A percentile compares a stretch with the other conserved stretches of the same genome.
Conservation (phyloP, 305 asterid genomes). For the Solanum chacoense region DNA sequence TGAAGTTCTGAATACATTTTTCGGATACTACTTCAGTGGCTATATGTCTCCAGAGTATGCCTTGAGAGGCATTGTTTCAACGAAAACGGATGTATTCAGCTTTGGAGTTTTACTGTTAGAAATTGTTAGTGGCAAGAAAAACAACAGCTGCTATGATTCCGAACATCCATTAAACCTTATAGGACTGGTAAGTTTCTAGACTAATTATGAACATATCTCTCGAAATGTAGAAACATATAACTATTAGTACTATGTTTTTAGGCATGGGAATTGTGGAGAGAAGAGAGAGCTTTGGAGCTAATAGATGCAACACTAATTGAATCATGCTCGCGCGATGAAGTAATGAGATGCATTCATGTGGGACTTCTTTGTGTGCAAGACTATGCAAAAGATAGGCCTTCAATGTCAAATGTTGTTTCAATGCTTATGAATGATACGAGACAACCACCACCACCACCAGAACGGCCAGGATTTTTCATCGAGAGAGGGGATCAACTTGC, state of each 20-base stretch:
- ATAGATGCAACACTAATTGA: background rate
- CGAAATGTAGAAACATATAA: background rate
- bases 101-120: slow-evolving; percentile 12
- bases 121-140: slow-evolving; percentile 9
- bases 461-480: background rate
- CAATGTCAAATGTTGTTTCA: slow-evolving; percentile 7
- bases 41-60: slow-evolving; percentile 19
- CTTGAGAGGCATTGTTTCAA: slow-evolving; percentile 7
- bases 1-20: background rate
- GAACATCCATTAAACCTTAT: slow-evolving; percentile 6
- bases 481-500: background rate
- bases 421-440: slow-evolving; percentile 2
- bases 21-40: background rate
- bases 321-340: background rate
- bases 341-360: slow-evolving; percentile 2
- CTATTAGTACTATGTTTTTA: background rate
- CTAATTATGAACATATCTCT: background rate
- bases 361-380: slow-evolving; percentile 16
- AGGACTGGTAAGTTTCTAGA: background rate
- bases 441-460: background rate
- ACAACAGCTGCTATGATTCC: background rate
- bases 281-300: background rate
- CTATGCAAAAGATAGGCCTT: slow-evolving; percentile 11
- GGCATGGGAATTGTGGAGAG: slow-evolving; percentile 14
- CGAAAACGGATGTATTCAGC: slow-evolving; percentile 11